Percentiles rank a stretch among this genome's conserved stretches.
Evolutionary conservation across 2,329 filamentous ascomycete genomes (phyloP).

Genomic region (Tolypocladium amazonense): DNA sequence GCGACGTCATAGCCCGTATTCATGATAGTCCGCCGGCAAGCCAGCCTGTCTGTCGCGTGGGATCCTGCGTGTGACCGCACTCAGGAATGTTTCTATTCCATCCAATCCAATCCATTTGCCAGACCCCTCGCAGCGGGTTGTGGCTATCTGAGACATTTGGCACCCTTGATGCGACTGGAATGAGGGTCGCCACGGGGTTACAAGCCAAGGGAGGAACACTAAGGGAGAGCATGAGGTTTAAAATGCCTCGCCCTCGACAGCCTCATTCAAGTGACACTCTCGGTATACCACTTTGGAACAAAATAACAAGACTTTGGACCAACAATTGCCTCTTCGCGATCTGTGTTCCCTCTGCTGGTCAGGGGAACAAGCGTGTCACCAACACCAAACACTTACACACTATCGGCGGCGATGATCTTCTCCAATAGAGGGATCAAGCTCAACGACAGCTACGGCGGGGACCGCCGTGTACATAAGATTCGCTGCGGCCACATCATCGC

Average conservation of each 20-base stretch:
- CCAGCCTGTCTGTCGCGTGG: not conserved
- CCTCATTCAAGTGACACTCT: not conserved
- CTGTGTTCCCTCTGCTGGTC: not conserved
- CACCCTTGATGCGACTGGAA: not conserved
- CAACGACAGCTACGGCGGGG: slow-evolving; percentile 27
- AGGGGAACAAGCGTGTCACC: not conserved
- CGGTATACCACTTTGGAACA: not conserved
- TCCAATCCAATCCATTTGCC: not conserved
- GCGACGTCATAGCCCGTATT: no score
- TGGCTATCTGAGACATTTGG: not conserved
- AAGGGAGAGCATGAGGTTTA: not conserved
- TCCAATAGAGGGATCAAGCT: slow-evolving; percentile 1
- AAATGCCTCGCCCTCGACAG: not conserved
- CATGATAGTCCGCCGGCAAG: no score
- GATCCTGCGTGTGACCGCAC: not conserved
- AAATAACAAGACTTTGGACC: not conserved
- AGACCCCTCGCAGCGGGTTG: not conserved
- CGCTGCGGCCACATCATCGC: not conserved
- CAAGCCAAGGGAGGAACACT: not conserved
- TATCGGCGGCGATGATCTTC: not conserved
- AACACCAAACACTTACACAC: not conserved
- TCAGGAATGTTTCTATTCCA: not conserved
- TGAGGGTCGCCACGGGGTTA: not conserved
- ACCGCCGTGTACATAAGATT: not conserved
- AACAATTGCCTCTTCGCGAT: not conserved